Conservation (phyloP, 257 asterid species). For the Jasminum sambac region DNA sequence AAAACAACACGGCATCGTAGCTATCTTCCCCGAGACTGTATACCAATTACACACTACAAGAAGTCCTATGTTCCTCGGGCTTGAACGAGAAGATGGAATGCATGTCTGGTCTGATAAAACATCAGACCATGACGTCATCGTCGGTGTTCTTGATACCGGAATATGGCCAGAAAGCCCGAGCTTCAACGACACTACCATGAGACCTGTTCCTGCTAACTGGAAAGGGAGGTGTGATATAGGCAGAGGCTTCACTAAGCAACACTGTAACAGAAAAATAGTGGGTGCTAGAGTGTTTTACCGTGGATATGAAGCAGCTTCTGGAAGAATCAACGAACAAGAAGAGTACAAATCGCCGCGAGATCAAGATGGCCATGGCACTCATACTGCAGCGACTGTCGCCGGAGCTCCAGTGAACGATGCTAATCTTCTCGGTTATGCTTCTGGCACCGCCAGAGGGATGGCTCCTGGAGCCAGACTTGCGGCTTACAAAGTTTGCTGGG, state of each 20-base stretch:
- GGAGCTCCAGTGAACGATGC: constrained; percentile 71
- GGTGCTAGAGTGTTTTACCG: constrained; percentile 80
- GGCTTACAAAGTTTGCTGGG: constrained; percentile 91
- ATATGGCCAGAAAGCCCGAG: constrained; percentile 95
- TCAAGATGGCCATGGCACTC: constrained; percentile 96
- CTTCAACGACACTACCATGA: constrained; percentile 79
- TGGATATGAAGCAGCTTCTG: constrained; percentile 83
- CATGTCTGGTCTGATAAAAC: constrained; percentile 31
- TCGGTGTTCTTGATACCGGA: constrained; percentile 89
- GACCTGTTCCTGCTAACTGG: constrained; percentile 58
- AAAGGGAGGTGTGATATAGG: constrained; percentile 71
- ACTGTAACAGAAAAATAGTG: constrained; percentile 70
- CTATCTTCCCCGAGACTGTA: constrained; percentile 61
- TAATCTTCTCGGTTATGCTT: constrained; percentile 75
- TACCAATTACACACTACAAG: constrained; percentile 85
- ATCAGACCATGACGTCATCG: constrained; percentile 51
- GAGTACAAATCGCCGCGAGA: constrained; percentile 84
- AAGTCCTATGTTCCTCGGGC: constrained; percentile 85
- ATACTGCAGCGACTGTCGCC: constrained; percentile 81
- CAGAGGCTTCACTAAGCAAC: constrained; percentile 53
- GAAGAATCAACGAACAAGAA: constrained; percentile 60
- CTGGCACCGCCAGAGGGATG: constrained; percentile 89
- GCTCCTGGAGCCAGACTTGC: constrained; percentile 87
- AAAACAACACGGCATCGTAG: constrained; percentile 44
- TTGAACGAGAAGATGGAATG: constrained; percentile 41